Evolutionary conservation across 148 eudicot species (phyloP).

Genomic region (Rhododendron ovatum): DNA sequence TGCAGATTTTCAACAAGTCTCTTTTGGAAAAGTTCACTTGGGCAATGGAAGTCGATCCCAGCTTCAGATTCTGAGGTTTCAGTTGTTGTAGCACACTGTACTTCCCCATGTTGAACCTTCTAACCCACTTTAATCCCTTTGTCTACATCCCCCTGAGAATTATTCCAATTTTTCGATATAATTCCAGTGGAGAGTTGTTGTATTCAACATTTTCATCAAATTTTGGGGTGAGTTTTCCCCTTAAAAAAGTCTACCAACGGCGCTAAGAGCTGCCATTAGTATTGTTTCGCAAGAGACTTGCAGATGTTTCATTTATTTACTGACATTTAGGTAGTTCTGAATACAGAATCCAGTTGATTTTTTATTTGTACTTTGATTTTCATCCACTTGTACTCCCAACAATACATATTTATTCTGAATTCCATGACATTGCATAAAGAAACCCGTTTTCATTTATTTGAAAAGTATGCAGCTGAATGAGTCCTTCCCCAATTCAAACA

Average conservation of each 20-base stretch:
- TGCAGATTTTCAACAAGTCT: constrained; percentile 93
- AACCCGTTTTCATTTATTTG: no score
- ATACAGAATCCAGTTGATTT: not conserved
- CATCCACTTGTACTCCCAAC: not conserved
- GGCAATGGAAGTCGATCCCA: constrained; percentile 93
- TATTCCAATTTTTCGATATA: constrained; percentile 3
- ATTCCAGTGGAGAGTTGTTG: constrained; percentile 20
- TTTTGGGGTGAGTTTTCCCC: constrained; percentile 6
- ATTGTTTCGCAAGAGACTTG: not conserved
- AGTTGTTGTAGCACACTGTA: constrained; percentile 7
- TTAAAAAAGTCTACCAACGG: not conserved
- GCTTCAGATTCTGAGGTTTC: constrained; percentile 70
- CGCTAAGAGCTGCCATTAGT: not conserved
- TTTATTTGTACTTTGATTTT: not conserved
- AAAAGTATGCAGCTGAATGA: no score
- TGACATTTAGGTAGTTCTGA: not conserved
- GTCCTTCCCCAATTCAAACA: not conserved
- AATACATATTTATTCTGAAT: not conserved
- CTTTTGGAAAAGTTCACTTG: constrained; percentile 88
- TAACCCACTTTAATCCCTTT: not conserved
- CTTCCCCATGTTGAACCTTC: not conserved
- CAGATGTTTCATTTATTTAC: not conserved
- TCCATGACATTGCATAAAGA: not conserved
- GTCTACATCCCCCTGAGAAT: not conserved
- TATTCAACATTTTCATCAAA: constrained; percentile 10